Base-by-base conservation (phyloP, 257 asterid species). In the Voacanga thouarsii region DNA sequence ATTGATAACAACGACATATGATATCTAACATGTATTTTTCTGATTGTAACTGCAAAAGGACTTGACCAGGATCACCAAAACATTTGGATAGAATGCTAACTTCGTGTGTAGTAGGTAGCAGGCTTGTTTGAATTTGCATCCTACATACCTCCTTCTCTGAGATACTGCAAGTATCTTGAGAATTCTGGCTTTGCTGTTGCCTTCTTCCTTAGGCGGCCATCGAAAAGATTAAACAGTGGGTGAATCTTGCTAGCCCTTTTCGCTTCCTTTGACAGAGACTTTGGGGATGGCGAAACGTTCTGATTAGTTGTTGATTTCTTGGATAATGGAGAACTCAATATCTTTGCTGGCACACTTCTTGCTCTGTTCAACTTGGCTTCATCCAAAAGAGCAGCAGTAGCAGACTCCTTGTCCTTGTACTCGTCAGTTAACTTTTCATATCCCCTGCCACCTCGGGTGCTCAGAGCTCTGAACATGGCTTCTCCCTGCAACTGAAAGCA, bases 151-250 rank as follows among this genome's bases (percentile, higher is more conserved):
- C 94, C 97, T 71, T 93, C 97, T 88, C 77, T 90, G 43, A 93
- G 72, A 77, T 93, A 93, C 83, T 92, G 87, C 79, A 92, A 33
- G 75, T 93, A 93, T 77, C 97, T 92, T 0, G 93, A 89, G 82
- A 93, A 89, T 71, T 92, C 96, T 0, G 98, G 97, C 65, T 84
- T 92, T 2, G 95, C 89, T 0, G 97, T 84, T 2, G 84, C 86
- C 80, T 88, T 91, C 92, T 84, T 88, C 78, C 82, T 88, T 12
- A 80, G 66, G 68, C 82, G 28, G 23, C 72, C 24, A 14, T 79
- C 75, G 11, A 83, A 80, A 5, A 83, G 57, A 41, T 30, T 83
- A 51, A 85, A 83, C 50, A 85, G 24, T 0, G 88, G 88, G 11
- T 85, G 84, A 18, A 85, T 24, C 77, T 85, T 85, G 74, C 85